Conservation (phyloP, 2,329 filamentous ascomycete species). For the Cladophialophora immunda region DNA sequence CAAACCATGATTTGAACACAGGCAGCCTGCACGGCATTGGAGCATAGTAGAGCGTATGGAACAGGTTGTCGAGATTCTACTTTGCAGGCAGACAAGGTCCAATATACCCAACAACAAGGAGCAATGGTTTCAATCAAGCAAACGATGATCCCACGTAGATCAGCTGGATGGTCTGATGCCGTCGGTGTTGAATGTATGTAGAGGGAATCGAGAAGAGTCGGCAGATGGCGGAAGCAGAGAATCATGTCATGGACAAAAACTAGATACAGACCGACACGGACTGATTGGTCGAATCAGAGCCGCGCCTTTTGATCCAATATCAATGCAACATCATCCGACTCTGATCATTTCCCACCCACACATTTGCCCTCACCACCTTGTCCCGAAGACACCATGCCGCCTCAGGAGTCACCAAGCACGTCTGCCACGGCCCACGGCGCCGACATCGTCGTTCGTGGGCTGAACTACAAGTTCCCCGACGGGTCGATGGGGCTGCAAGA, state of each 20-base stretch:
- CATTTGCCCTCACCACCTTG: not conserved
- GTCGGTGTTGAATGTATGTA: no score
- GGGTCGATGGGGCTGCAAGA: slow-evolving; percentile 78
- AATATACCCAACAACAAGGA: slow-evolving; percentile 6
- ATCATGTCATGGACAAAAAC: not conserved
- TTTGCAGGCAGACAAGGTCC: not conserved
- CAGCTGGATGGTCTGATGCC: no score
- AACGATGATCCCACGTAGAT: not conserved
- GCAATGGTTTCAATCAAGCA: not conserved
- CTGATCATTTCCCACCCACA: not conserved
- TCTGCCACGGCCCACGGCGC: slow-evolving; percentile 47
- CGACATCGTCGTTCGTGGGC: slow-evolving; percentile 75
- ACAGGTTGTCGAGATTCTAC: not conserved
- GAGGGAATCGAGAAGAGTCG: not conserved
- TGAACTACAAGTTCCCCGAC: slow-evolving; percentile 91
- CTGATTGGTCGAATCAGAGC: not conserved
- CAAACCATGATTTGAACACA: not conserved
- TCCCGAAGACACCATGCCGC: not conserved
- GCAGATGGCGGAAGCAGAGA: not conserved
- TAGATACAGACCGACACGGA: not conserved
- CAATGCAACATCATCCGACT: not conserved
- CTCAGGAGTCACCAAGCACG: not conserved
- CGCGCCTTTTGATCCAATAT: not conserved
- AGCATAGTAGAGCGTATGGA: not conserved
- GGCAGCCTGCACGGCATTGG: not conserved